These are phyloP conservation scores for Ustilago trichophora DNA, from an alignment of 1,284 basidiomycete species.

Conservation along the genomic window DNA sequence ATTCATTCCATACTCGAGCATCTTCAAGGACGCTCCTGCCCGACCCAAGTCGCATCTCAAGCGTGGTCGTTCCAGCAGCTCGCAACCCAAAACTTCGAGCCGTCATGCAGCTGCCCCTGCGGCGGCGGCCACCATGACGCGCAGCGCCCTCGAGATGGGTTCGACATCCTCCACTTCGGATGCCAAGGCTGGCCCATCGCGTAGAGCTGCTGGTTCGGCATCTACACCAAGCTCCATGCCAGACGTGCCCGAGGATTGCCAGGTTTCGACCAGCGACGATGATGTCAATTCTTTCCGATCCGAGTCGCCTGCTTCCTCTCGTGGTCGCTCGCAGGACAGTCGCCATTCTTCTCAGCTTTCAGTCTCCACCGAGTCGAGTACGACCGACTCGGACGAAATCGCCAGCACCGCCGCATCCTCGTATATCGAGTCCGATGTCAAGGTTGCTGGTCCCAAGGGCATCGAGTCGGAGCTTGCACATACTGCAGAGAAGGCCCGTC, in stretches of 20 bases:
- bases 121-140: neutral
- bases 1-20: constrained; percentile 71
- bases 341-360: constrained; percentile 36
- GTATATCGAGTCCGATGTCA: constrained; percentile 34
- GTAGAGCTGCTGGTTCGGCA: constrained; percentile 18
- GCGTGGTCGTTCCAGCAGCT: constrained; percentile 18
- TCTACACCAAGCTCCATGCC: constrained; percentile 35
- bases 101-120: neutral
- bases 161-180: constrained; percentile 26
- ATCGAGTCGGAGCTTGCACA: constrained; percentile 34
- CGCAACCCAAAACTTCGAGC: neutral
- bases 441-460: constrained; percentile 32
- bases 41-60: constrained; percentile 24
- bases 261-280: constrained; percentile 8
- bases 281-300: constrained; percentile 15
- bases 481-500: constrained; percentile 24
- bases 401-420: constrained; percentile 36
- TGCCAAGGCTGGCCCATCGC: constrained; percentile 10
- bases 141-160: constrained; percentile 46
- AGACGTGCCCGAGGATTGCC: constrained; percentile 29
- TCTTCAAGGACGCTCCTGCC: constrained; percentile 75
- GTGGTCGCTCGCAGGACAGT: constrained; percentile 35
- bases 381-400: constrained; percentile 22
- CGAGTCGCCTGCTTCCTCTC: constrained; percentile 18
- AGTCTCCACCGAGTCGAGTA: constrained; percentile 18